Percentiles rank a stretch among this genome's conserved stretches.
Conservation (phyloP, 768 basidiomycete species). For the Leccinum subtestaceum region DNA sequence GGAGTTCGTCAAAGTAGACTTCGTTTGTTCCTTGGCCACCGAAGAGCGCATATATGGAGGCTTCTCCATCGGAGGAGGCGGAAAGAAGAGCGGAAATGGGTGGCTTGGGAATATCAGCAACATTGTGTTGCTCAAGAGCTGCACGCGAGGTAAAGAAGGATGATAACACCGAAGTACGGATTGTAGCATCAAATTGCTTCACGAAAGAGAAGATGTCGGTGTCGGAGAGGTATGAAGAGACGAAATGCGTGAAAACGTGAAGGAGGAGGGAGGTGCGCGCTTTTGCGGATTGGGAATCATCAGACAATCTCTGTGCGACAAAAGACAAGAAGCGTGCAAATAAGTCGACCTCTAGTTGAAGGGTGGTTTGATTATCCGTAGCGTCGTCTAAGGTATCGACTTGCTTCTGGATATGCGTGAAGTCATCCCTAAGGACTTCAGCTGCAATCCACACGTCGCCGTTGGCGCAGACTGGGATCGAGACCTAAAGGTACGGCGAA, state of each 20-base stretch:
- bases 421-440: slow-evolving; percentile 89
- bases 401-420: slow-evolving; percentile 61
- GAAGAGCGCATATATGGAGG: slow-evolving; percentile 87
- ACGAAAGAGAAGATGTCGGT: slow-evolving; percentile 82
- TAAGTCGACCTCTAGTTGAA: slow-evolving; percentile 73
- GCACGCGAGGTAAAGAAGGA: slow-evolving; percentile 79
- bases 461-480: slow-evolving; percentile 82
- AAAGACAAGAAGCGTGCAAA: slow-evolving; percentile 81
- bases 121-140: slow-evolving; percentile 56
- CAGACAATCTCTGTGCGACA: slow-evolving; percentile 60
- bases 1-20: slow-evolving; percentile 95
- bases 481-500: slow-evolving; percentile 47
- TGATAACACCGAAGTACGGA: slow-evolving; percentile 71
- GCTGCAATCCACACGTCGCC: slow-evolving; percentile 88
- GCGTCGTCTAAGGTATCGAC: slow-evolving; percentile 55
- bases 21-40: slow-evolving; percentile 99
- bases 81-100: slow-evolving; percentile 68
- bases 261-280: slow-evolving; percentile 67
- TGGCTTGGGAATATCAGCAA: slow-evolving; percentile 53
- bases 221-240: slow-evolving; percentile 63
- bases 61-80: slow-evolving; percentile 58
- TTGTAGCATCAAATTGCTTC: slow-evolving; percentile 69
- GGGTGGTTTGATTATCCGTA: slow-evolving; percentile 48
- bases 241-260: slow-evolving; percentile 76
- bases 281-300: slow-evolving; percentile 48